Evolutionary conservation across 495 filamentous ascomycete species (phyloP).

Genomic region (Tuber microsphaerosporum): DNA sequence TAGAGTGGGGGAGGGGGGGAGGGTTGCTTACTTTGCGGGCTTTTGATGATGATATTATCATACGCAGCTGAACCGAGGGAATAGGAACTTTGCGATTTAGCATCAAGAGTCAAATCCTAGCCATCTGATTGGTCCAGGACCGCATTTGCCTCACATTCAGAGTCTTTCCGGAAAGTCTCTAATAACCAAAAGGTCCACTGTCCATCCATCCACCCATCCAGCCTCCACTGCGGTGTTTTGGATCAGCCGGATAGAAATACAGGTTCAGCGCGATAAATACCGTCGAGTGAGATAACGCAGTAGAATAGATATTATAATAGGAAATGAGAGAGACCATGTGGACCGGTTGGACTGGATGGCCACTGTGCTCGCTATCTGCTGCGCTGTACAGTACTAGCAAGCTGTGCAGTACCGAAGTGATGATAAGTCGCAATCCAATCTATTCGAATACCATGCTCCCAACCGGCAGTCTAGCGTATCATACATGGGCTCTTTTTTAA

Average conservation of each 20-base stretch:
- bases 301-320: not conserved
- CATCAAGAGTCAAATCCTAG: not conserved
- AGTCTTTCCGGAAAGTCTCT: not conserved
- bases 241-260: not conserved
- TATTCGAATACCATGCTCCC: not conserved
- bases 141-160: not conserved
- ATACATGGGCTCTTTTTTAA: not conserved
- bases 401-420: not conserved
- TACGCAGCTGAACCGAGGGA: not conserved
- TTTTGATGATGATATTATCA: slow-evolving; percentile 1
- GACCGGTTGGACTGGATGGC: not conserved
- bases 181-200: not conserved
- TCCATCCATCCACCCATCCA: not conserved
- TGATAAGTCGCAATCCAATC: slow-evolving; percentile 1
- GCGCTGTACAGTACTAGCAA: not conserved
- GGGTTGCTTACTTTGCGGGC: not conserved
- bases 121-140: not conserved
- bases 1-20: not conserved
- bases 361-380: not conserved
- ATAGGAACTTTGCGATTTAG: not conserved
- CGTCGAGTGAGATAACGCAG: not conserved
- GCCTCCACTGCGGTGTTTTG: not conserved
- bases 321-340: slow-evolving; percentile 4
- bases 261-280: not conserved
- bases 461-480: not conserved